Conservation (phyloP, 345 rosid genomes). For the Lenwebbia sp. region DNA sequence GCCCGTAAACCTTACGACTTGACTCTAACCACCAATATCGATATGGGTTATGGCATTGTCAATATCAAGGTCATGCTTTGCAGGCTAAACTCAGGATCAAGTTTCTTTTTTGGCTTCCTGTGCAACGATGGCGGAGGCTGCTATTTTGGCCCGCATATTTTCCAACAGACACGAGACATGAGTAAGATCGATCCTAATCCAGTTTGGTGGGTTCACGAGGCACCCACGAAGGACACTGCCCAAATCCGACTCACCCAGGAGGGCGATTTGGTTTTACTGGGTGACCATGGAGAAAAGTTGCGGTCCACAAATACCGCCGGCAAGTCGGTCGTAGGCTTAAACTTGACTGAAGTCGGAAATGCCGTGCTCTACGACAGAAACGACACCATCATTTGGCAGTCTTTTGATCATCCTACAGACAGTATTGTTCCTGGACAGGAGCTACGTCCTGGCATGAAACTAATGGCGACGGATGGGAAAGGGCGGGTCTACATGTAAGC, state of each 20-base stretch:
- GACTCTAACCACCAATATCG: too few relatives aligned
- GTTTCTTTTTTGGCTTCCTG: not conserved
- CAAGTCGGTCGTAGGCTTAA: not conserved
- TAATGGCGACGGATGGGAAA: not conserved
- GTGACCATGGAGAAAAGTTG: not conserved
- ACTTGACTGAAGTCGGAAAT: not conserved
- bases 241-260: not conserved
- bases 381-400: not conserved
- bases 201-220: accelerated
- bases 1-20: not conserved
- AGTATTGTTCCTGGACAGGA: not conserved
- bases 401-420: not conserved
- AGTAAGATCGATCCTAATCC: accelerated
- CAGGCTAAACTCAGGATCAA: not conserved
- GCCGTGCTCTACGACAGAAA: not conserved
- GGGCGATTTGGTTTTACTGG: not conserved
- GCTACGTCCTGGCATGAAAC: not conserved
- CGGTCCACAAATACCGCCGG: not conserved
- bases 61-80: too few relatives aligned
- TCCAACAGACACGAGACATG: not conserved
- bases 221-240: not conserved
- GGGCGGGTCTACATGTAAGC: not conserved
- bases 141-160: not conserved
- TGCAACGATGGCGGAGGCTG: not conserved
- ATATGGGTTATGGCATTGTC: too few relatives aligned